A percentile compares a stretch with the other conserved stretches of the same genome.
Evolutionary conservation across 768 basidiomycete species (phyloP).

Genomic region (Mycena rosella): DNA sequence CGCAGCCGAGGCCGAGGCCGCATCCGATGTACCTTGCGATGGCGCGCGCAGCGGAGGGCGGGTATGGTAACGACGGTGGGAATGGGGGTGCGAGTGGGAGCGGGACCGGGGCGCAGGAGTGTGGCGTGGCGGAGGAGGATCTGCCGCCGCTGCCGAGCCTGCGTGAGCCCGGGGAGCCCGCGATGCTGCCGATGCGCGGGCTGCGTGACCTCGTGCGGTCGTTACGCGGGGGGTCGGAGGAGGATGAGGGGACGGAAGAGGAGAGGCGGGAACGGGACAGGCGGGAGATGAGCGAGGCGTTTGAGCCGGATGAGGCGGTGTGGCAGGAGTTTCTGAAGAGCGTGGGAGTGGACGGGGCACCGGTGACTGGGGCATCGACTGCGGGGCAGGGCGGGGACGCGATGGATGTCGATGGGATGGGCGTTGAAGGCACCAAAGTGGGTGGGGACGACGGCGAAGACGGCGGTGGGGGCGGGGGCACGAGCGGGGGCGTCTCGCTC

Average conservation of each 20-base stretch:
- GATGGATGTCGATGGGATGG: constrained; percentile 31
- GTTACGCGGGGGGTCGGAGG: constrained; percentile 15
- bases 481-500: constrained; percentile 34
- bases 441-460: no score
- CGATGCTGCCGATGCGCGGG: constrained; percentile 32
- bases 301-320: constrained; percentile 35
- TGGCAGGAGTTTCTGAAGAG: constrained; percentile 40
- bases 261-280: constrained; percentile 14
- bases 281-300: constrained; percentile 25
- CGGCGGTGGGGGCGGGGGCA: no score
- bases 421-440: no score
- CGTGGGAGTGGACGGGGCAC: constrained; percentile 29
- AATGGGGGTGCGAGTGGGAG: neutral
- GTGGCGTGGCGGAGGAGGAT: constrained; percentile 7
- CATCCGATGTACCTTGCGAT: constrained; percentile 36
- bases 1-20: constrained; percentile 30
- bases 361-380: neutral
- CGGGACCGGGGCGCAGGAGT: neutral
- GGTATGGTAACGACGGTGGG: neutral
- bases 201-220: constrained; percentile 26
- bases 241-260: constrained; percentile 18
- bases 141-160: constrained; percentile 20
- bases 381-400: constrained; percentile 7
- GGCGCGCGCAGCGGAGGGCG: constrained; percentile 23
- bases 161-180: constrained; percentile 21